phyloP scores from a whole-genome alignment of 1,139 yeast genomes.

The Yamadazyma dushanensis region DNA sequence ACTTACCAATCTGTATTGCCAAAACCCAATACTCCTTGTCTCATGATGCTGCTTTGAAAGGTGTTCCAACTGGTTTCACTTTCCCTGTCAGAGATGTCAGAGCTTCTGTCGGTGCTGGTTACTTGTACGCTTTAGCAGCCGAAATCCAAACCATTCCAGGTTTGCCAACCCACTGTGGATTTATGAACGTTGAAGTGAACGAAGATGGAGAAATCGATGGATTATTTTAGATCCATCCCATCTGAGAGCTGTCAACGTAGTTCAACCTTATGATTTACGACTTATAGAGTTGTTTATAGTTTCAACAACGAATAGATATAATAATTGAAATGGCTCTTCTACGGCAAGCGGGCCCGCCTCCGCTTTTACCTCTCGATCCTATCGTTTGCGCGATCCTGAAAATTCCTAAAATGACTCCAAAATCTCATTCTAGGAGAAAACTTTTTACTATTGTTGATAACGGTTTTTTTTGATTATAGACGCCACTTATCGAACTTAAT shows the following conservation, averaged over 20 bases:
- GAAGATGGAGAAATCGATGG: slow-evolving; percentile 95
- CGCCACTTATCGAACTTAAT: too few relatives aligned
- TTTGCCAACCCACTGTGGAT: slow-evolving; percentile 93
- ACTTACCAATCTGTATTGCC: slow-evolving; percentile 94
- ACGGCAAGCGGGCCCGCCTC: slow-evolving; percentile 1
- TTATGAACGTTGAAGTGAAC: slow-evolving; percentile 94
- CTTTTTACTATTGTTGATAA: not conserved
- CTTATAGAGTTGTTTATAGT: slow-evolving; percentile 7
- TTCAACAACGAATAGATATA: slow-evolving; percentile 9
- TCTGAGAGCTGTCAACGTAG: slow-evolving; percentile 7
- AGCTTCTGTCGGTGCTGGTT: slow-evolving; percentile 96
- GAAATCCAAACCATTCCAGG: slow-evolving; percentile 98
- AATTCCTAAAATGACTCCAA: too few relatives aligned
- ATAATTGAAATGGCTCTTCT: not conserved
- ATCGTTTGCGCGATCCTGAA: too few relatives aligned
- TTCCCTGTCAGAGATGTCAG: slow-evolving; percentile 95
- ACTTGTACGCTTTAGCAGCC: slow-evolving; percentile 93
- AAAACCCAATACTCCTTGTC: slow-evolving; percentile 96
- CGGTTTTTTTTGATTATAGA: too few relatives aligned
- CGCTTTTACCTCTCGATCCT: not conserved
- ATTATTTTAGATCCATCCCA: slow-evolving; percentile 53
- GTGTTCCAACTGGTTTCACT: slow-evolving; percentile 91
- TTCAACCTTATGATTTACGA: slow-evolving; percentile 15
- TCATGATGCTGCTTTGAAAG: slow-evolving; percentile 90
- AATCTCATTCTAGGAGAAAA: slow-evolving; percentile 1